Conservation (phyloP, 2,329 filamentous ascomycete species). For the Tothia fuscella region DNA sequence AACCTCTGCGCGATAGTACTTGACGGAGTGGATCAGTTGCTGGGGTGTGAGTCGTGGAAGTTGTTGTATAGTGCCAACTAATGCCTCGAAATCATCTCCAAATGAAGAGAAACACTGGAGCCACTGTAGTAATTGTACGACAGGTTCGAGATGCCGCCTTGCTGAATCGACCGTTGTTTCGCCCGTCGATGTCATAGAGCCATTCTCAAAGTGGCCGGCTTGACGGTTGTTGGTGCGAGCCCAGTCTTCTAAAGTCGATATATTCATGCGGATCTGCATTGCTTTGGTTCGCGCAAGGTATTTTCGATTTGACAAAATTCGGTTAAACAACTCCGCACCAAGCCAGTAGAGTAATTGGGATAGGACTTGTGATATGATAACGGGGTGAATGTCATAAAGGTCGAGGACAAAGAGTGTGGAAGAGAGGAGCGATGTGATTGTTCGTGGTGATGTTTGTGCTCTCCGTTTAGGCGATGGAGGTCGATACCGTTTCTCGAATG, state of each 20-base stretch:
- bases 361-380: constrained; percentile 84
- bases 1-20: constrained; percentile 88
- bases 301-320: constrained; percentile 90
- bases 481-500: constrained; percentile 77
- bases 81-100: constrained; percentile 76
- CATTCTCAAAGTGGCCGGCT: constrained; percentile 90
- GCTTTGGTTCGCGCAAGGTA: constrained; percentile 94
- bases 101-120: constrained; percentile 94
- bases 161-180: constrained; percentile 80
- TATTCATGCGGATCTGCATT: constrained; percentile 99
- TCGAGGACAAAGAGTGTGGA: constrained; percentile 95
- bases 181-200: constrained; percentile 71
- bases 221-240: constrained; percentile 84
- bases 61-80: constrained; percentile 82
- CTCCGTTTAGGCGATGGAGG: constrained; percentile 88
- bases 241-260: constrained; percentile 93
- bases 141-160: constrained; percentile 71
- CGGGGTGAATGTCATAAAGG: constrained; percentile 96
- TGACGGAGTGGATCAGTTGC: constrained; percentile 82
- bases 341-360: constrained; percentile 95
- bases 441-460: constrained; percentile 83
- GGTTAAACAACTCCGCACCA: constrained; percentile 90
- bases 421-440: constrained; percentile 88
- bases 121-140: constrained; percentile 94
- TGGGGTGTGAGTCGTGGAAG: constrained; percentile 72